Conservation (phyloP, 2,329 filamentous ascomycete genomes). For the Aspergillus ochraceoroseus region DNA sequence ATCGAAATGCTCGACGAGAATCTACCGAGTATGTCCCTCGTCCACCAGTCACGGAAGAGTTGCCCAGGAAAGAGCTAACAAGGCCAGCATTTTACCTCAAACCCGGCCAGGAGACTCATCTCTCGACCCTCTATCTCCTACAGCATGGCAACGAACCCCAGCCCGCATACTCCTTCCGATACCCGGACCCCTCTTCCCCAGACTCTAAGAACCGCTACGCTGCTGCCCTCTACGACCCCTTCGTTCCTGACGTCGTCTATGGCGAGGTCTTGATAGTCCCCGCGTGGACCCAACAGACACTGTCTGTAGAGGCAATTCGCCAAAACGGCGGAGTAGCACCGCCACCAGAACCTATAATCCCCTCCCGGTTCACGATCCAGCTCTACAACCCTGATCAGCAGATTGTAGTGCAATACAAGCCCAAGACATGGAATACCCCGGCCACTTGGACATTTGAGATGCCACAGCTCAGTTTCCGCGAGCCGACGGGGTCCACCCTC, state of each 20-base stretch:
- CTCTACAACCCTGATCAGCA: slow-evolving; percentile 93
- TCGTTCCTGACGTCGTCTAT: slow-evolving; percentile 74
- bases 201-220: slow-evolving; percentile 78
- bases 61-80: slow-evolving; percentile 15
- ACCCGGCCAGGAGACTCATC: slow-evolving; percentile 43
- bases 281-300: slow-evolving; percentile 75
- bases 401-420: slow-evolving; percentile 61
- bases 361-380: slow-evolving; percentile 73
- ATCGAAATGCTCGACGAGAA: slow-evolving; percentile 81
- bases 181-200: slow-evolving; percentile 65
- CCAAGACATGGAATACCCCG: slow-evolving; percentile 72
- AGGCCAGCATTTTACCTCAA: slow-evolving; percentile 56
- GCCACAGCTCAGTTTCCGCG: slow-evolving; percentile 75
- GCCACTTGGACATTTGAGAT: slow-evolving; percentile 90
- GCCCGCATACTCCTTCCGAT: slow-evolving; percentile 74
- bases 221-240: slow-evolving; percentile 75
- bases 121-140: slow-evolving; percentile 44
- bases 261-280: slow-evolving; percentile 80
- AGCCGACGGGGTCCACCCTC: slow-evolving; percentile 70
- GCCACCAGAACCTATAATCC: slow-evolving; percentile 66
- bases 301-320: slow-evolving; percentile 76
- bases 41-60: background rate
- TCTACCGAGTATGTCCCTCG: slow-evolving; percentile 59
- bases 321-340: slow-evolving; percentile 61
- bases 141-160: slow-evolving; percentile 75